These are phyloP conservation scores for Diaporthe batatas DNA, from an alignment of 2,329 filamentous ascomycete species.

Conservation along the genomic window DNA sequence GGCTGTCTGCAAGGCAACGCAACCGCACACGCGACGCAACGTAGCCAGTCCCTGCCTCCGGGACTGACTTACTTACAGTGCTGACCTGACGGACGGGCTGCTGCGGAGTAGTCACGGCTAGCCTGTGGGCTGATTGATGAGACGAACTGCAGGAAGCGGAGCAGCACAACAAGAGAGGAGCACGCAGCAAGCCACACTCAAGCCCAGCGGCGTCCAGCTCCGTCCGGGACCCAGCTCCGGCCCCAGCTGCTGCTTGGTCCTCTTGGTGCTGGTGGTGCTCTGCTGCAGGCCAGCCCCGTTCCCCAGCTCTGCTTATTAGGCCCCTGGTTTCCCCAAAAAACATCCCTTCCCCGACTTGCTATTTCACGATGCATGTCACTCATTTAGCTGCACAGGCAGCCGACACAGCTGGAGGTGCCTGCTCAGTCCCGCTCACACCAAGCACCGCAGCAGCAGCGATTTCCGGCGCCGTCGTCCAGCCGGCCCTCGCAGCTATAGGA, in stretches of 20 bases:
- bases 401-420: conserved; percentile 34
- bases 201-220: conserved; percentile 3
- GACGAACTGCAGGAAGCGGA: not conserved
- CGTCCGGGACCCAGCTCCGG: conserved; percentile 6
- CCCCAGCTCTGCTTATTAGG: conserved; percentile 36
- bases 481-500: not conserved
- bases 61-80: not conserved
- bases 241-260: not conserved
- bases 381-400: conserved; percentile 38
- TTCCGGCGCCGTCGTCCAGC: not conserved
- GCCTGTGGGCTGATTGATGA: not conserved
- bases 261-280: not conserved
- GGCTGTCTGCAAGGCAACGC: not conserved
- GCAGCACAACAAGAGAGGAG: not conserved
- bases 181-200: conserved; percentile 13
- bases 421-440: not conserved
- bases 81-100: not conserved
- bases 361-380: conserved; percentile 39
- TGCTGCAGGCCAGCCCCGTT: conserved; percentile 21
- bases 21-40: conserved; percentile 19
- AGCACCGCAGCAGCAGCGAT: conserved; percentile 7
- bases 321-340: conserved; percentile 19
- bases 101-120: not conserved
- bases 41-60: conserved; percentile 12
- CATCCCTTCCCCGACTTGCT: conserved; percentile 8